Conservation (phyloP, 306 rosid species). For the Vigna reflexopilosa region DNA sequence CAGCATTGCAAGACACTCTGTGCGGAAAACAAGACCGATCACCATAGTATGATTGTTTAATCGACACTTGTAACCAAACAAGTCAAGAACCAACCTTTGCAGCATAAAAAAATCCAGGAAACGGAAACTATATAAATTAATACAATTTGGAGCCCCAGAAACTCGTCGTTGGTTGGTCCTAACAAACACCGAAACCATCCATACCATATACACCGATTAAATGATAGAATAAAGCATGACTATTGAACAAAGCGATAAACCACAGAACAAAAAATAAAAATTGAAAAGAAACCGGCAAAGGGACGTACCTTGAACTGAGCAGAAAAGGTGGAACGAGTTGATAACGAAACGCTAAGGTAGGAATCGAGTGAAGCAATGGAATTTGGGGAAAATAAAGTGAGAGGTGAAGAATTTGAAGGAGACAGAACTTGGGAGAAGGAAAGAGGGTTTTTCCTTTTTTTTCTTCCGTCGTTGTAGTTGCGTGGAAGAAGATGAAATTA, state of each 20-base stretch:
- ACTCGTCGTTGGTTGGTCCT: neutral
- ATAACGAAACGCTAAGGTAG: slow-evolving; percentile 20
- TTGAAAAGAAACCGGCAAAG: slow-evolving; percentile 33
- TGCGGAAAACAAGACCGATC: slow-evolving; percentile 11
- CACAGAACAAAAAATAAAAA: neutral
- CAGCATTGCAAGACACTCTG: slow-evolving; percentile 15
- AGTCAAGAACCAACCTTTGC: slow-evolving; percentile 31
- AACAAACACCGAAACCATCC: slow-evolving; percentile 3
- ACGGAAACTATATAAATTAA: neutral
- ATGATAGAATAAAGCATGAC: slow-evolving; percentile 10
- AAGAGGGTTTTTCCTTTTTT: slow-evolving; percentile 20
- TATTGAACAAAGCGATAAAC: neutral
- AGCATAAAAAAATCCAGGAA: slow-evolving; percentile 30
- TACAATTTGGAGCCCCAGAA: neutral
- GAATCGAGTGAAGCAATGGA: slow-evolving; percentile 38
- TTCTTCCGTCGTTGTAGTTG: slow-evolving; percentile 38
- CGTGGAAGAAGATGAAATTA: slow-evolving; percentile 57
- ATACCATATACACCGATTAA: neutral
- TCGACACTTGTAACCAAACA: neutral
- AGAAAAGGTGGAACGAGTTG: slow-evolving; percentile 28
- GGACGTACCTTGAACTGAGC: slow-evolving; percentile 61
- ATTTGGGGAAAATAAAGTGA: slow-evolving; percentile 18
- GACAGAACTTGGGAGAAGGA: slow-evolving; percentile 23
- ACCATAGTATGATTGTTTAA: neutral
- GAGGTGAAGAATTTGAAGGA: too few species aligned